Evolutionary conservation across 2,329 filamentous ascomycete genomes (phyloP), one percentile per base, ranked within the genome.

Genomic region (Dryadomyces quercus-mongolicae): DNA sequence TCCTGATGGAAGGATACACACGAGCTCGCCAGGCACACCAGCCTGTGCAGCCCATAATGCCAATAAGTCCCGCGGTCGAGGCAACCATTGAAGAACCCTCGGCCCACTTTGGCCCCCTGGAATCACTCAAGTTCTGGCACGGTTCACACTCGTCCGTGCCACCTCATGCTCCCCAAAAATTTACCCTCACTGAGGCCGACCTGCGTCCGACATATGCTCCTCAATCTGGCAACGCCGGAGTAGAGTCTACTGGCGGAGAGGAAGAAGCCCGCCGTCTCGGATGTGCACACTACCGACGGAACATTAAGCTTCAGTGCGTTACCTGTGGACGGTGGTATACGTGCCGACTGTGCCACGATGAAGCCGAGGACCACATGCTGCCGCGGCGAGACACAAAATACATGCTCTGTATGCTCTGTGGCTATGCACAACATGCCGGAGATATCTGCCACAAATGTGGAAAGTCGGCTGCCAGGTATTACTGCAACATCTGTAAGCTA

Each of bases 391-490:
- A 88, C 62, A 98, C 92, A 8, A 85, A 85, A 67, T 86, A 96
- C 63, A 98, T 98, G 93, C 78, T 98, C 6, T 98, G 93, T 68
- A 98, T 98, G 93, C 75, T 90, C 31, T 98, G 93, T 67, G 82
- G 84, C 7, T 88, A 86, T 54, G 85, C 93, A 2, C 93, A 98
- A 63, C 80, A 80, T 55, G 91, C 87, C 3, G 82, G 81, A 34
- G 88, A 95, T 59, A 76, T 81, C 52, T 98, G 93, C 67, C 74
- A 78, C 51, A 76, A 81, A 54, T 98, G 93, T 66, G 85, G 84
- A 18, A 81, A 83, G 60, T 80, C 82, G 55, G 81, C 88, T 7
- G 90, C 92, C 13, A 86, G 86, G 64, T 97, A 97, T 68, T 98
- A 94, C 66, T 98, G 93, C 70, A 80, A 82, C 53, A 86, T 93